Conservation (phyloP, 1,139 yeast genomes). For the Blastobotrys raffinosifermentans region DNA sequence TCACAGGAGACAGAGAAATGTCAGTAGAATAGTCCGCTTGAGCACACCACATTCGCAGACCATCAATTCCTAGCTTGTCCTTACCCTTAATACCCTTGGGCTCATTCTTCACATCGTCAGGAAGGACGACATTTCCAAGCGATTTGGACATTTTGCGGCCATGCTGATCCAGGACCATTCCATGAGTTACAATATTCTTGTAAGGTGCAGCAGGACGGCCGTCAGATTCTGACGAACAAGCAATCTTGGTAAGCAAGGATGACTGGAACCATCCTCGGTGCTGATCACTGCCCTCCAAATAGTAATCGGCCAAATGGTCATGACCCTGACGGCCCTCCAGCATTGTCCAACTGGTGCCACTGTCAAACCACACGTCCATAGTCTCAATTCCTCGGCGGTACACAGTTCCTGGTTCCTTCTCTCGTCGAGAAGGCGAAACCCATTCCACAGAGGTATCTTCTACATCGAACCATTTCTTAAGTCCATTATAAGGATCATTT, state of each 20-base stretch:
- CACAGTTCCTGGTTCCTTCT: constrained; percentile 33
- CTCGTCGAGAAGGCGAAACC: constrained; percentile 51
- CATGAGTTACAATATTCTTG: constrained; percentile 77
- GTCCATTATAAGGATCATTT: constrained; percentile 53
- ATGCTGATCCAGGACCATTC: constrained; percentile 80
- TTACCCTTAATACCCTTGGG: constrained; percentile 48
- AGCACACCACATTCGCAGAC: constrained; percentile 86
- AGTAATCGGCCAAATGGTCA: constrained; percentile 56
- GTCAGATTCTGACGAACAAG: constrained; percentile 29
- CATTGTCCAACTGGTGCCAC: constrained; percentile 89
- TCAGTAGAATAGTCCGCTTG: constrained; percentile 83
- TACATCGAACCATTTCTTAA: constrained; percentile 42
- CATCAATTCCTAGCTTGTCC: constrained; percentile 85
- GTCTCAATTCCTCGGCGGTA: constrained; percentile 76
- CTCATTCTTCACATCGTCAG: constrained; percentile 43
- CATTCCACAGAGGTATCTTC: constrained; percentile 54
- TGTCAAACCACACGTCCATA: constrained; percentile 99
- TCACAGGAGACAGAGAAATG: constrained; percentile 65
- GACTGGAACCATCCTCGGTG: constrained; percentile 99
- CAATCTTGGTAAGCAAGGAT: constrained; percentile 74
- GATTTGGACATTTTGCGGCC: constrained; percentile 94
- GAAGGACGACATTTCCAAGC: constrained; percentile 73
- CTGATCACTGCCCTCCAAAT: constrained; percentile 93
- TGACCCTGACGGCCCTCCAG: constrained; percentile 36
- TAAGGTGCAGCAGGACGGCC: constrained; percentile 51